Evolutionary conservation across 257 asterid species (phyloP).

Genomic region (Ballota nigra): DNA sequence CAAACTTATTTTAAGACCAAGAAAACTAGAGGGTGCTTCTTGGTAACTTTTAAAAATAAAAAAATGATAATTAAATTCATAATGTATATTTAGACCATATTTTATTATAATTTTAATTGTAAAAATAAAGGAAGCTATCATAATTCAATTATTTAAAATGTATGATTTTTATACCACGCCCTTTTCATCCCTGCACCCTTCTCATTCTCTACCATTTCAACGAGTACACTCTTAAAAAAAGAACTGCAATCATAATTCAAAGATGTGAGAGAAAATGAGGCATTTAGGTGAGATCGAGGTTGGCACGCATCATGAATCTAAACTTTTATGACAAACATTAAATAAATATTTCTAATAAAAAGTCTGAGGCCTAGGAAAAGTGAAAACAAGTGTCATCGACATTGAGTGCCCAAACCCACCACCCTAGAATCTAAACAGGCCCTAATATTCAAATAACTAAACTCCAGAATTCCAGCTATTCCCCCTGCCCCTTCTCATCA

Average conservation of each 20-base stretch:
- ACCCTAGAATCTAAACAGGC: constrained; percentile 41
- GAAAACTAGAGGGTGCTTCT: too few relatives aligned
- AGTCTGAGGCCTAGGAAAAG: constrained; percentile 8
- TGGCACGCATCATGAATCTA: constrained; percentile 35
- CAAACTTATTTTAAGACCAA: too few relatives aligned
- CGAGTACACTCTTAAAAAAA: too few relatives aligned
- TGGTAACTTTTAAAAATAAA: too few relatives aligned
- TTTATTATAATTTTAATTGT: too few relatives aligned
- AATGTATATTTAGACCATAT: too few relatives aligned
- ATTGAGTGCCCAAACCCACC: constrained; percentile 44
- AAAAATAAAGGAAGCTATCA: too few relatives aligned
- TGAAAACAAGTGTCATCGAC: constrained; percentile 35
- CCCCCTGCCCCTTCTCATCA: constrained; percentile 30
- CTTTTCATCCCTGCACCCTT: too few relatives aligned
- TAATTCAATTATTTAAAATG: too few relatives aligned
- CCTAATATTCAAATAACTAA: constrained; percentile 8
- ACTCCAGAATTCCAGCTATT: constrained; percentile 51
- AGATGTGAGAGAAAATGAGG: constrained; percentile 15
- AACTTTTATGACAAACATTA: neutral
- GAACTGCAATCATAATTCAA: neutral
- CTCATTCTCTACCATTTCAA: too few relatives aligned
- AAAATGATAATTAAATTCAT: too few relatives aligned
- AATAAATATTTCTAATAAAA: neutral
- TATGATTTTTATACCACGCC: too few relatives aligned
- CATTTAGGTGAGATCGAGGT: constrained; percentile 44